Conservation (phyloP, 2,329 filamentous ascomycete species). For the Sordariomycetes sp. region DNA sequence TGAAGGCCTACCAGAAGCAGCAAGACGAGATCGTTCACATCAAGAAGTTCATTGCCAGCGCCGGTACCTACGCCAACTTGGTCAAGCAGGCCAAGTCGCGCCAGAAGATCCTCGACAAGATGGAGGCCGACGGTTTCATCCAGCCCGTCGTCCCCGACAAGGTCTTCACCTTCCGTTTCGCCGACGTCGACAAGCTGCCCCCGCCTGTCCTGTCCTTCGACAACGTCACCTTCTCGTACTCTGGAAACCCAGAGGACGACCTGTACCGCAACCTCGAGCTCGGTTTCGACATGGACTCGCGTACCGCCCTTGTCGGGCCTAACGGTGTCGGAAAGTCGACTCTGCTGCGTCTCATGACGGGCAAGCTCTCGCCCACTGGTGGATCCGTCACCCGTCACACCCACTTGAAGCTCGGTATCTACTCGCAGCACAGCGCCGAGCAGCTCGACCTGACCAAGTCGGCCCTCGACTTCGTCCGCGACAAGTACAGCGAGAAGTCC, state of each 20-base stretch:
- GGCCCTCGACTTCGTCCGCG: conserved; percentile 91
- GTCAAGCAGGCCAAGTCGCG: conserved; percentile 97
- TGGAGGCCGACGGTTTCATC: conserved; percentile 99
- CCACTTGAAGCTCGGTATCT: conserved; percentile 95
- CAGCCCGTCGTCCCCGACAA: conserved; percentile 77
- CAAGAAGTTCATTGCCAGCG: conserved; percentile 99
- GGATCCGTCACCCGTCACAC: conserved; percentile 87
- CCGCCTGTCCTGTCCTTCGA: conserved; percentile 95
- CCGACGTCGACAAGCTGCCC: conserved; percentile 97
- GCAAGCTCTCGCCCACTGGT: conserved; percentile 76
- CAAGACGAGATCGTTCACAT: conserved; percentile 99
- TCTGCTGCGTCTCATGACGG: conserved; percentile 90
- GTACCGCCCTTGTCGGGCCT: conserved; percentile 91
- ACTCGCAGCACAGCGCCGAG: conserved; percentile 97
- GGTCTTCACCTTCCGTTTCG: conserved; percentile 96
- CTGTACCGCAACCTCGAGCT: conserved; percentile 95
- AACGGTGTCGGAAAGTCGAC: conserved; percentile 99
- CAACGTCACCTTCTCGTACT: conserved; percentile 97
- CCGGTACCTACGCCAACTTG: conserved; percentile 99
- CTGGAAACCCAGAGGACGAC: conserved; percentile 78
- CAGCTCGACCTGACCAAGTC: conserved; percentile 98
- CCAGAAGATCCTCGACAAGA: conserved; percentile 99
- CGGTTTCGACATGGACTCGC: conserved; percentile 99
- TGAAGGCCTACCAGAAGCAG: conserved; percentile 98
- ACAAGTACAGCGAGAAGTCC: conserved; percentile 81